Evolutionary conservation across 306 rosid species (phyloP), one percentile per base, ranked within the genome.

Genomic region (Inga leiocalycina): DNA sequence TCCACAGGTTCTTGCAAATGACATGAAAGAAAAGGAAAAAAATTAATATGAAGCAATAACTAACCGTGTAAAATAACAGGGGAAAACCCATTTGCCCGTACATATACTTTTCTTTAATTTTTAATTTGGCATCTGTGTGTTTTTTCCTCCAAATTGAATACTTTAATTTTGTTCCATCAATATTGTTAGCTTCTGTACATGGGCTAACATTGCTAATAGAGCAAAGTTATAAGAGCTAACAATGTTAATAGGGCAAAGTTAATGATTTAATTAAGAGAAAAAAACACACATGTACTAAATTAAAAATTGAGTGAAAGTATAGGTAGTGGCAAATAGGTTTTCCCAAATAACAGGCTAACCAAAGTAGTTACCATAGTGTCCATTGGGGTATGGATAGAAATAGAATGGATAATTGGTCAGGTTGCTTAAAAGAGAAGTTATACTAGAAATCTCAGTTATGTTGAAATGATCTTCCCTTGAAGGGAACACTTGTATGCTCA

Each of bases 401-500:
- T 34, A 44, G 82, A 9, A 89, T 27, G 93, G 80, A 68, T 75
- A 0, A 82, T 34, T 32, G 62, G 78, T 86, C 81, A 79, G 85
- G 83, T 76, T 79, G 81, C 89, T 85, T 41, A 92, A 81, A n/a
- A 77, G 7, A 70, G 37, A 87, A 19, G 86, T 86, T 24, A 92
- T 81, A 0, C 2, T 62, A 4, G 56, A 70, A 17, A 77, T 76
- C 17, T 34, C 87, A 2, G 74, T 57, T 66, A 71, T 73, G 32
- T 51, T 84, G 87, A 92, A 92, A 35, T 3, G 61, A 71, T 86
- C 87, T 27, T 74, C 45, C 27, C 75, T 79, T 49, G 37, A 67
- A n/a, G 94, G 93, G 84, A 88, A 92, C 24, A 91, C 51, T 24
- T 51, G 57, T 54, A 92, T 34, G 71, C 4, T 45, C 39, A 82